Base-by-base conservation (phyloP, 2,329 filamentous ascomycete genomes). In the Bimuria novae-zelandiae region DNA sequence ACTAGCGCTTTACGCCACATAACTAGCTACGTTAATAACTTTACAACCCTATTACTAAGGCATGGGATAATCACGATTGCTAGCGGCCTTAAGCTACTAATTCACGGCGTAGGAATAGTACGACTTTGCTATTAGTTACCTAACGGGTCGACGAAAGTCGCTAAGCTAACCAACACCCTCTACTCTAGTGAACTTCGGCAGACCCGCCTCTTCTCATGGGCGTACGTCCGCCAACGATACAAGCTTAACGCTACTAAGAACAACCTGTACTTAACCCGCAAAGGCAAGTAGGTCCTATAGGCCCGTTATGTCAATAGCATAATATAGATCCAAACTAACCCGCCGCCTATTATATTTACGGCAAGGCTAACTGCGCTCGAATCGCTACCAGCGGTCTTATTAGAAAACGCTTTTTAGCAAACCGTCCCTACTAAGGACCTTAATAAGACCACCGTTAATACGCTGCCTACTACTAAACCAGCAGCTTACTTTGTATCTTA, bases 1-100 rank as follows among this genome's bases (percentile, higher is more conserved):
- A 52, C 55, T 46, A 30, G 55, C 42, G 52, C 49, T 22, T 58
- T 35, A 44, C 44, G 37, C n/a, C 35, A 55, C 25, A 58, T 55
- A 35, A 50, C 45, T 35, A 22, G 55, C 21, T 52, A 17, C 29
- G 5, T 17, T 3, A 40, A 54, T 48, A 39, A 57, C 33, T 57
- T 57, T 21, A 14, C 19, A 7, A 52, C 48, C 12, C 33, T 54
- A n/a, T 22, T n/a, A 21, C 36, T 17, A 3, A 23, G 12, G 12
- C 3, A 46, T 12, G 44, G 55, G 11, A 50, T 33, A 3, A 54
- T 57, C 16, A 50, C 14, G 17, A 36, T 49, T 25, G 40, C 45
- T 49, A 23, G 52, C 41, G 27, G 46, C 21, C 46, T 53, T 16
- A 50, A 53, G 35, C 42, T 56, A 47, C 42, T 45, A 22, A 51